Conservation (phyloP, 1,284 basidiomycete species). For the Cryptococcus amylolentus region DNA sequence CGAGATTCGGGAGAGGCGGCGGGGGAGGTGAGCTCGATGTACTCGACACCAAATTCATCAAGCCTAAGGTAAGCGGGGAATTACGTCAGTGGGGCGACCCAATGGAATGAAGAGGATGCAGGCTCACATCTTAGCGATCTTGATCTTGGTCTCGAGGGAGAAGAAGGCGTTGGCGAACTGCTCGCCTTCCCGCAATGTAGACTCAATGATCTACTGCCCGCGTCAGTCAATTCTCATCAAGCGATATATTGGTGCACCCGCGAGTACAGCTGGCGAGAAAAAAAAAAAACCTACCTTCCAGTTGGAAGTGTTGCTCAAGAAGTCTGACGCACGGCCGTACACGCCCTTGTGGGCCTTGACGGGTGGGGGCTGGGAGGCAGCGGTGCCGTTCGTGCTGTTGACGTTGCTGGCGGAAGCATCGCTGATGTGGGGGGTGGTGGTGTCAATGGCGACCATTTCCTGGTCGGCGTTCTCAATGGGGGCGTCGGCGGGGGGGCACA, state of each 20-base stretch:
- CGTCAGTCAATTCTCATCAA: not conserved
- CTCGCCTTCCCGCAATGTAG: slow-evolving; percentile 94
- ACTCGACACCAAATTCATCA: slow-evolving; percentile 98
- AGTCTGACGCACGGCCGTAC: slow-evolving; percentile 82
- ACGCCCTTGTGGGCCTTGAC: slow-evolving; percentile 59
- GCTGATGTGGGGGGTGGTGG: slow-evolving; percentile 45
- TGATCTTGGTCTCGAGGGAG: slow-evolving; percentile 99
- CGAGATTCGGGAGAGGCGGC: slow-evolving; percentile 96
- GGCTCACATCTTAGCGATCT: slow-evolving; percentile 80
- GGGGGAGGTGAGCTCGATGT: slow-evolving; percentile 98
- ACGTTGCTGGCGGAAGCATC: slow-evolving; percentile 12
- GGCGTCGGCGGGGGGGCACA: slow-evolving; percentile 65
- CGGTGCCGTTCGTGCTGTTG: slow-evolving; percentile 48
- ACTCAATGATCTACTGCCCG: slow-evolving; percentile 74
- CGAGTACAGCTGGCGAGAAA: too few species aligned
- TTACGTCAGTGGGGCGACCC: not conserved
- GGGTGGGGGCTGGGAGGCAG: slow-evolving; percentile 28
- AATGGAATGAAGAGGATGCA: slow-evolving; percentile 13
- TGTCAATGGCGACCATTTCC: slow-evolving; percentile 67
- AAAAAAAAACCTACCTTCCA: slow-evolving; percentile 58
- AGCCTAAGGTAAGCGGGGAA: slow-evolving; percentile 51
- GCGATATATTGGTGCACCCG: not conserved
- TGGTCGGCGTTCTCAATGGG: slow-evolving; percentile 51
- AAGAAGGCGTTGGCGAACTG: slow-evolving; percentile 99
- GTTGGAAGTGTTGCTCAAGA: slow-evolving; percentile 85